Evolutionary conservation across 352 stramenopile genomes (phyloP), one percentile per base, ranked within the genome.

Genomic region (Globisporangium irregulare): DNA sequence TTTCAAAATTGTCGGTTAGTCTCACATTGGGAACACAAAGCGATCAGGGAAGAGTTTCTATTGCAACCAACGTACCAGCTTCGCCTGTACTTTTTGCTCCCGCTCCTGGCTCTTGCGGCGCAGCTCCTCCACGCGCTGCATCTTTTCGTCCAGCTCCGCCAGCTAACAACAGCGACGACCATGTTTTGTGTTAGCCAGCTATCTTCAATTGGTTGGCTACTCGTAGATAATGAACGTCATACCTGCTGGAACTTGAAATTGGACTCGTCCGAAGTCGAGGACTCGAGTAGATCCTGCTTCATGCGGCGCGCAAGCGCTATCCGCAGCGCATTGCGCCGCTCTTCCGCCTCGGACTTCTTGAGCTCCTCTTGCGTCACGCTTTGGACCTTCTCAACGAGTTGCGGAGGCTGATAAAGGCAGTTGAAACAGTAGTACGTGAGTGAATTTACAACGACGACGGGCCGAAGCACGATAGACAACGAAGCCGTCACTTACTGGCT

Each of bases 231-330:
- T n/a, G 24, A 65, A n/a, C 63, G 12, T 22, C 58, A 34, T 29
- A 87, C 82, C 76, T 90, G 79, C 62, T 91, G 76, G 56, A 86
- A 72, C 66, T 79, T 82, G 48, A 89, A 89, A 64, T 72, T 72
- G 10, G 66, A n/a, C 25, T 74, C 68, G 59, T 69, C 72, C 24
- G 69, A 22, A 10, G 51, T 56, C 9, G 63, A 75, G 20, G 65
- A 62, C 43, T 87, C 78, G n/a, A 90, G 74, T 24, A 91, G 70
- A 50, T 92, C 87, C 61, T 93, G 84, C 69, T 93, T 95, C 84
- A 95, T 91, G 53, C 84, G 81, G 18, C 84, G 87, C 1, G 82
- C 85, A 10, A 95, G 73, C 8, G 87, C 80, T 70, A 91, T 80
- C 24, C 82, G 83, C 48, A 95, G 73, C 15, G 81, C 83, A 29